Evolutionary conservation across 192 early-diverging fungal genomes (phyloP), one percentile per base, ranked within the genome.

Genomic region (Entophlyctis luteolus): DNA sequence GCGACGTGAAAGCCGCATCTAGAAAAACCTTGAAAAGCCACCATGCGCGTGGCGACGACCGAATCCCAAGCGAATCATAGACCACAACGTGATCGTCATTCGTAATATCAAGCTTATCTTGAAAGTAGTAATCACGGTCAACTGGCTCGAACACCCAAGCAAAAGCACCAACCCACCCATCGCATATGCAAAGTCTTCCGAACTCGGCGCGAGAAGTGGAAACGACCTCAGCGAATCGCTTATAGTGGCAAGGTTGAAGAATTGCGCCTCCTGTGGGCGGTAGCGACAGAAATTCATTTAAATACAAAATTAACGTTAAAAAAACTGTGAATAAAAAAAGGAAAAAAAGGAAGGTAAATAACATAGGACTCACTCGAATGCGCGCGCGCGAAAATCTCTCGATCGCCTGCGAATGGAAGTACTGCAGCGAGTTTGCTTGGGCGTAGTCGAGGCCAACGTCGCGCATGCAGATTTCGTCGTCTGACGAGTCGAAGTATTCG

Each of bases 21-120:
- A 62, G 29, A 33, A 59, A 10, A 62, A 84, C 90, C 73, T 90
- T 91, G 77, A 96, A 93, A 47, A 91, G 93, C 94, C 93, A 98
- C 74, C 89, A 96, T 22, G 92, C 90, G 16, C 96, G 86, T 42
- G 86, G 86, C 4, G 94, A 87, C 14, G 94, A 89, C 49, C 89
- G 84, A 33, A 91, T 78, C 4, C 93, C 93, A 2, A 79, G 70
- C 0, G 87, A 78, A 70, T 98, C 96, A 71, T 98, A 98, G 27
- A 93, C 83, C 0, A 98, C 89, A 10, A 98, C 82, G 72, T 94
- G 91, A 72, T 95, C 93, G 14, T 76, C 72, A 23, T 88, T 85
- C 5, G 74, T 65, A 46, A 98, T 93, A 35, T 92, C 92, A 50
- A 96, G 74, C 5, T 81, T 72, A 52, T 89, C 83, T 85, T 53